These are phyloP conservation scores for Thamnidium elegans DNA, from an alignment of 192 early-diverging fungal species.

Conservation along the genomic window DNA sequence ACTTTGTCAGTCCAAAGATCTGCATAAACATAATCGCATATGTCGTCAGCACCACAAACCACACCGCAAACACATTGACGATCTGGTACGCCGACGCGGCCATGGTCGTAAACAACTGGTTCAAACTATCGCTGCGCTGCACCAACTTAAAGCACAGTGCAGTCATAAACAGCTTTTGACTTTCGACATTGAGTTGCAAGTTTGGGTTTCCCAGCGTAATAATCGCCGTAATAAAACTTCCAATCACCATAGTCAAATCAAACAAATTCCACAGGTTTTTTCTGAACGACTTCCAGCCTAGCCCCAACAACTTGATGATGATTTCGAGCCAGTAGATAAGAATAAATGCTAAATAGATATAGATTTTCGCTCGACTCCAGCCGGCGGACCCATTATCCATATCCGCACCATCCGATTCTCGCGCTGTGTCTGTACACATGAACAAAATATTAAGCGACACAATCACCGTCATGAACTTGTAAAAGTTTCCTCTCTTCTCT, in stretches of 20 bases:
- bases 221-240: conserved; percentile 40
- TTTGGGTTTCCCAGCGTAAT: conserved; percentile 24
- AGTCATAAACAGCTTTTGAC: conserved; percentile 55
- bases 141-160: conserved; percentile 57
- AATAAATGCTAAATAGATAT: conserved; percentile 43
- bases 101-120: conserved; percentile 62
- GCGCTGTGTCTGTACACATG: conserved; percentile 34
- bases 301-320: conserved; percentile 41
- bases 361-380: conserved; percentile 28
- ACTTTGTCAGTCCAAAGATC: conserved; percentile 58
- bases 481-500: conserved; percentile 49
- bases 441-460: conserved; percentile 48
- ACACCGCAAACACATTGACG: conserved; percentile 54
- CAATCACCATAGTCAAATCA: conserved; percentile 61
- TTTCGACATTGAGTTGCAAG: conserved; percentile 39
- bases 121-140: conserved; percentile 52
- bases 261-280: conserved; percentile 59
- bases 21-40: conserved; percentile 63
- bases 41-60: conserved; percentile 54
- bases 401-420: background rate
- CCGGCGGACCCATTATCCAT: conserved; percentile 17
- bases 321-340: conserved; percentile 50
- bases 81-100: conserved; percentile 45
- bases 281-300: conserved; percentile 50
- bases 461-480: conserved; percentile 40